phyloP scores from a whole-genome alignment of 2,329 filamentous ascomycete species.

The Trichoderma sp. region DNA sequence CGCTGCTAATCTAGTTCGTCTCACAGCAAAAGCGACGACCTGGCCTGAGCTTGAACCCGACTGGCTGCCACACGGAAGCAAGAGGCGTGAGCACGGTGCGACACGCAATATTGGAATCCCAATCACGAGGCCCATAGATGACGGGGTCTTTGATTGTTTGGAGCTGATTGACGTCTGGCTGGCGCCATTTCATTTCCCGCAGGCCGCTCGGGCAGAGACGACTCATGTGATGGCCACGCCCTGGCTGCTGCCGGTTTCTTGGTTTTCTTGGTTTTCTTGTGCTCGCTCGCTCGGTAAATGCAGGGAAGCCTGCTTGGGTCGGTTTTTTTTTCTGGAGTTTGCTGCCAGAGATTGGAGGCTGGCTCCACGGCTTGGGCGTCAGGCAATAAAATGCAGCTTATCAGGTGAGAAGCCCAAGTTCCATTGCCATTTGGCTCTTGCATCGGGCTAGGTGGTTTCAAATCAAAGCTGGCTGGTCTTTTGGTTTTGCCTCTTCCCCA shows the following conservation, averaged over 20 bases:
- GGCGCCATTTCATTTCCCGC: conserved; percentile 14
- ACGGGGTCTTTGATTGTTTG: conserved; percentile 12
- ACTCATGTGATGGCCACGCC: conserved; percentile 11
- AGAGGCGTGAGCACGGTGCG: conserved; percentile 20
- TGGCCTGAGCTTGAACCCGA: background rate
- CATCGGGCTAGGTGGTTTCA: conserved; percentile 5
- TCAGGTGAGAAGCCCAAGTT: conserved; percentile 17
- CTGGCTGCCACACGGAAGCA: conserved; percentile 3
- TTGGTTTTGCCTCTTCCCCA: background rate
- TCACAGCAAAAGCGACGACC: background rate
- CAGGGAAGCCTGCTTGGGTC: background rate
- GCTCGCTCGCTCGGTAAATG: background rate
- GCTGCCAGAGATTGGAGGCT: background rate
- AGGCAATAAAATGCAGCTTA: conserved; percentile 17
- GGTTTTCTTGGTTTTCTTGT: background rate
- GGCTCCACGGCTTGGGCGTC: conserved; percentile 5
- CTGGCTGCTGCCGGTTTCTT: background rate
- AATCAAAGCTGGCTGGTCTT: background rate
- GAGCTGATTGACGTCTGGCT: conserved; percentile 18
- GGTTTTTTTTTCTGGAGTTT: background rate
- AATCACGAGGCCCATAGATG: conserved; percentile 19
- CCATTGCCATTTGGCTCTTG: background rate
- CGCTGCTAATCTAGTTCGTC: background rate
- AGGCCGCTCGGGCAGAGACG: conserved; percentile 3
- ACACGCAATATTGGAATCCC: conserved; percentile 19